Evolutionary conservation across 805 yeast genomes (phyloP).

Genomic region (Metschnikowia anglica): DNA sequence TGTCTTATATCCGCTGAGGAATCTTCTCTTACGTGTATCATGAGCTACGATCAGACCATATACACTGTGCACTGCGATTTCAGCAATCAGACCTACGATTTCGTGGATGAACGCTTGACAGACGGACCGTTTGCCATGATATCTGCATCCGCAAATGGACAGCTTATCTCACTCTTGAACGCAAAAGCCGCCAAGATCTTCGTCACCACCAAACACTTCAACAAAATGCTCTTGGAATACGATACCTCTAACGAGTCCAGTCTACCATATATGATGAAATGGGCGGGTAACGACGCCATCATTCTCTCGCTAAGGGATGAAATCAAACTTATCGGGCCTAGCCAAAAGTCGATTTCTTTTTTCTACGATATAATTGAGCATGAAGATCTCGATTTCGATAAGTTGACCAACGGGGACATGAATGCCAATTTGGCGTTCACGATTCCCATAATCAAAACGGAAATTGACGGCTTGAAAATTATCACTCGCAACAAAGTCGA

Average conservation of each 20-base stretch:
- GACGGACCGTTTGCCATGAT: conserved; percentile 50
- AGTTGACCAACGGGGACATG: conserved; percentile 15
- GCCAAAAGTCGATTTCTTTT: conserved; percentile 54
- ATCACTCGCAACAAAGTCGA: conserved; percentile 58
- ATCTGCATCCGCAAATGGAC: conserved; percentile 52
- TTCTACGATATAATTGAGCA: conserved; percentile 40
- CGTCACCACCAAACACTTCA: conserved; percentile 50
- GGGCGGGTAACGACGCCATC: conserved; percentile 89
- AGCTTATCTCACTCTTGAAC: conserved; percentile 52
- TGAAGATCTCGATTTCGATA: conserved; percentile 33
- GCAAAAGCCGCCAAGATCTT: conserved; percentile 40
- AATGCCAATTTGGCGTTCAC: conserved; percentile 27
- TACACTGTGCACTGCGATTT: conserved; percentile 28
- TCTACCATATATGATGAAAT: conserved; percentile 51
- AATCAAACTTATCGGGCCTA: conserved; percentile 69
- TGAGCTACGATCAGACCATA: conserved; percentile 31
- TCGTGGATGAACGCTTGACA: conserved; percentile 39
- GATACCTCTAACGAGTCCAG: conserved; percentile 40
- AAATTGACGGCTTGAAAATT: conserved; percentile 68
- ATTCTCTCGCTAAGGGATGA: conserved; percentile 63
- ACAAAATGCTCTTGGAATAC: conserved; percentile 44
- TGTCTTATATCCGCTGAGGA: conserved; percentile 15
- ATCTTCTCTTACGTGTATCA: conserved; percentile 22
- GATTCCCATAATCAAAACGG: conserved; percentile 48
- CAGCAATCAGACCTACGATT: conserved; percentile 23